Base-by-base conservation (phyloP, 192 early-diverging fungal genomes). In the Entomortierella parvispora region DNA sequence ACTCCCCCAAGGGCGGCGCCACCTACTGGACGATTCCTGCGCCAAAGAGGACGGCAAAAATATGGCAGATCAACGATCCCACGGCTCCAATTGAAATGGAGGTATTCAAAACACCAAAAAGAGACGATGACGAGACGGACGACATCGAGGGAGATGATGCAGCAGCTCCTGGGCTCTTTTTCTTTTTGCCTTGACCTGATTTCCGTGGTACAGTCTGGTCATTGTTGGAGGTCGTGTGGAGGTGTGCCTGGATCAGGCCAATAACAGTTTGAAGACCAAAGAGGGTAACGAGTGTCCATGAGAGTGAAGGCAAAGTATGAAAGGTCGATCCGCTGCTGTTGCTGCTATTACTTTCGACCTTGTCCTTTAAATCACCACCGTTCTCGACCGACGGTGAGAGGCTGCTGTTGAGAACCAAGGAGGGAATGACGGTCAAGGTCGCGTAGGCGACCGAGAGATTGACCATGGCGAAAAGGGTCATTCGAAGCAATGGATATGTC, bases 41-140 rank as follows among this genome's bases (percentile, higher is more conserved):
- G 1, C 74, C 74, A 59, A 77, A 77, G 22, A 77, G 74, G 7
- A 77, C 66, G 11, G 65, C 65, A 53, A 77, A 77, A 3, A 64
- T 2, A 29, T 77, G 74, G 47, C 66, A 77, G 20, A 77, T 57
- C 48, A 59, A 4, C 15, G 61, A 32, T n/a, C 74, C 66, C 29
- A 62, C 53, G 53, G 66, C 61, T 18, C 74, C 74, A 40, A 68
- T 64, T 7, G 47, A 17, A 11, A 77, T 68, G 15, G 74, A 67
- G 12, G 40, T 64, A 49, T 62, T 77, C 22, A 68, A 9, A 42
- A 57, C 44, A 4, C 25, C 37, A 47, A 77, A 37, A 26, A 56
- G 43, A 3, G 74, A 77, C n/a, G 44, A 53, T 0, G 61, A 32
- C 11, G 31, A 32, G 10, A 22, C 20, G 32, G 42, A 42, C 26